phyloP scores from a whole-genome alignment of 805 yeast genomes.

The Saturnispora silvae region DNA sequence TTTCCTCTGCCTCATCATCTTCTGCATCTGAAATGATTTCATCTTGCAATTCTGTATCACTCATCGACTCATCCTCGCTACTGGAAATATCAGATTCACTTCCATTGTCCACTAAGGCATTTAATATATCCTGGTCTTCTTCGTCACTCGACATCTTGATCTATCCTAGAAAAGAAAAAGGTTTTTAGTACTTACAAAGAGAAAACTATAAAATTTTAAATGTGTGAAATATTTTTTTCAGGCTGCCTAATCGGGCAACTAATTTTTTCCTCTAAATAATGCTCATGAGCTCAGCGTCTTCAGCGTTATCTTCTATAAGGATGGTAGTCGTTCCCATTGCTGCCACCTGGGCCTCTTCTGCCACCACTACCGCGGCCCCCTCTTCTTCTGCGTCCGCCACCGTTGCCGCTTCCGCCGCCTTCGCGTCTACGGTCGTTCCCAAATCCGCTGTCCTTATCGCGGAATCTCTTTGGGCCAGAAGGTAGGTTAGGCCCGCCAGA shows the following conservation, averaged over 20 bases:
- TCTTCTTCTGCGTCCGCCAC: conserved; percentile 13
- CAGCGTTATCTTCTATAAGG: conserved; percentile 19
- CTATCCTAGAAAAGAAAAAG: neutral
- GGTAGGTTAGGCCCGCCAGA: conserved; percentile 15
- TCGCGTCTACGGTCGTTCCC: conserved; percentile 11
- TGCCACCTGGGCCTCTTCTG: conserved; percentile 15
- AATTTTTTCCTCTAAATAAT: no score
- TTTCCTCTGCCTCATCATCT: conserved; percentile 30
- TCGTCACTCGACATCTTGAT: conserved; percentile 11
- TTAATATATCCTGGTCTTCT: conserved; percentile 51
- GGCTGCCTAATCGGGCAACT: no score
- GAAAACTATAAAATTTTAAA: conserved; percentile 6
- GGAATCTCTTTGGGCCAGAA: conserved; percentile 26
- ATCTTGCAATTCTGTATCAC: conserved; percentile 33
- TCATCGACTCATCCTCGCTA: neutral
- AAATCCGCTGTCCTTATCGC: conserved; percentile 11
- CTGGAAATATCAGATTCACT: conserved; percentile 10
- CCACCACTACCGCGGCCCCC: conserved; percentile 19
- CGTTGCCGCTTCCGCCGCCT: conserved; percentile 11
- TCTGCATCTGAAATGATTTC: conserved; percentile 44
- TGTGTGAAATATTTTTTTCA: no score
- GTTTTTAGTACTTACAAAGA: conserved; percentile 5
- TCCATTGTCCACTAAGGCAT: conserved; percentile 40
- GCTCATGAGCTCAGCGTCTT: no score
- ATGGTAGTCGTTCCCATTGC: conserved; percentile 23